Conservation (phyloP, 2,329 filamentous ascomycete species). For the Colletotrichum horii region DNA sequence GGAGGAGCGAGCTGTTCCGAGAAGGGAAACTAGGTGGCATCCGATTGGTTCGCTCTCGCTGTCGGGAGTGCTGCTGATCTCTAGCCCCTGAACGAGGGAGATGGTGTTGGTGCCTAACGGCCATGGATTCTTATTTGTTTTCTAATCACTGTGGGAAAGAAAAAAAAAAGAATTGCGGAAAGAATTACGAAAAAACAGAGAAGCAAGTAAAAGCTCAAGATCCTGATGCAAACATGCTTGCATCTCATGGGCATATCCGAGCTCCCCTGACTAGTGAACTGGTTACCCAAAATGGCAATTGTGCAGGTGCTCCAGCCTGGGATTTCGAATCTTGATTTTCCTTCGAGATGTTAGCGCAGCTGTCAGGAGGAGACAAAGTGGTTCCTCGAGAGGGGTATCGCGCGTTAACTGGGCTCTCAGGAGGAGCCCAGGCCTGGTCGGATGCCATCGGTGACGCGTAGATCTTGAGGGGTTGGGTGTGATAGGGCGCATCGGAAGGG, state of each 20-base stretch:
- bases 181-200: not conserved
- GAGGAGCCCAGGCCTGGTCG: not conserved
- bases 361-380: not conserved
- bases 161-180: not conserved
- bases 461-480: not conserved
- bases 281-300: not conserved
- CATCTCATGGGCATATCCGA: not conserved
- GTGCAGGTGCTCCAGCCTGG: not conserved
- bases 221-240: not conserved
- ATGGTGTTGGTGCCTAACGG: not conserved
- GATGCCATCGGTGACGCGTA: not conserved
- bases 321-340: not conserved
- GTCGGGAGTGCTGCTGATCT: not conserved
- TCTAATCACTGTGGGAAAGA: not conserved
- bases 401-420: not conserved
- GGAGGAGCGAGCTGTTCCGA: not conserved
- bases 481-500: not conserved
- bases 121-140: not conserved
- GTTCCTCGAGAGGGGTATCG: not conserved
- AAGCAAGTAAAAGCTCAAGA: not conserved
- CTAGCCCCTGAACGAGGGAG: not conserved
- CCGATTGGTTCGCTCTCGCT: constrained; percentile 4
- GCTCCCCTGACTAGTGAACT: not conserved
- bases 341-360: not conserved
- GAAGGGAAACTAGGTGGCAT: not conserved